These are phyloP conservation scores for Ustilago shanxiensis DNA, from an alignment of 1,284 basidiomycete genomes.

Conservation along the genomic window DNA sequence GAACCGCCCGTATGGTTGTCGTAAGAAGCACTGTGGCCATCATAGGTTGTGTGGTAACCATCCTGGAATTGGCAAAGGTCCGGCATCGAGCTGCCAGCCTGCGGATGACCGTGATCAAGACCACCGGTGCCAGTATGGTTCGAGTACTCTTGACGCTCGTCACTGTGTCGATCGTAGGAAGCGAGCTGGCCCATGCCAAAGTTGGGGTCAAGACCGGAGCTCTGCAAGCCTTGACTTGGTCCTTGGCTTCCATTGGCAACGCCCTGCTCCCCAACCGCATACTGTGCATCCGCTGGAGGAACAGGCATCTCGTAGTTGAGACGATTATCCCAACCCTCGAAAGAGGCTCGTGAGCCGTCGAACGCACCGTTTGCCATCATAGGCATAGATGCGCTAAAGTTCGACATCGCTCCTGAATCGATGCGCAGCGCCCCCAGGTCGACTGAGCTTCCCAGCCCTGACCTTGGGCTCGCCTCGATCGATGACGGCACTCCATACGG, in stretches of 20 bases:
- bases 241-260: neutral
- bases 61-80: slow-evolving; percentile 6
- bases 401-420: slow-evolving; percentile 25
- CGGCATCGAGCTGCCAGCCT: neutral
- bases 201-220: slow-evolving; percentile 7
- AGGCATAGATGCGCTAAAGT: neutral
- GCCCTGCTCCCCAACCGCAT: slow-evolving; percentile 9
- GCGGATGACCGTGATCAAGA: neutral
- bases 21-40: neutral
- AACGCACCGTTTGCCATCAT: slow-evolving; percentile 13
- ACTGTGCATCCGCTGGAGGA: slow-evolving; percentile 12
- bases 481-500: slow-evolving; percentile 32
- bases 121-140: neutral
- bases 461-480: slow-evolving; percentile 41
- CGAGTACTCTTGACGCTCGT: slow-evolving; percentile 14
- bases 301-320: slow-evolving; percentile 16
- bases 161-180: slow-evolving; percentile 13
- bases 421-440: slow-evolving; percentile 40
- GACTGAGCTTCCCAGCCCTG: slow-evolving; percentile 35
- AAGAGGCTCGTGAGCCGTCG: slow-evolving; percentile 9
- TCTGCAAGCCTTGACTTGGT: neutral
- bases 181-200: slow-evolving; percentile 8
- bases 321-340: slow-evolving; percentile 18
- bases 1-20: neutral
- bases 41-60: neutral